Evolutionary conservation across 352 stramenopile species (phyloP).

Genomic region (Globisporangium splendens): DNA sequence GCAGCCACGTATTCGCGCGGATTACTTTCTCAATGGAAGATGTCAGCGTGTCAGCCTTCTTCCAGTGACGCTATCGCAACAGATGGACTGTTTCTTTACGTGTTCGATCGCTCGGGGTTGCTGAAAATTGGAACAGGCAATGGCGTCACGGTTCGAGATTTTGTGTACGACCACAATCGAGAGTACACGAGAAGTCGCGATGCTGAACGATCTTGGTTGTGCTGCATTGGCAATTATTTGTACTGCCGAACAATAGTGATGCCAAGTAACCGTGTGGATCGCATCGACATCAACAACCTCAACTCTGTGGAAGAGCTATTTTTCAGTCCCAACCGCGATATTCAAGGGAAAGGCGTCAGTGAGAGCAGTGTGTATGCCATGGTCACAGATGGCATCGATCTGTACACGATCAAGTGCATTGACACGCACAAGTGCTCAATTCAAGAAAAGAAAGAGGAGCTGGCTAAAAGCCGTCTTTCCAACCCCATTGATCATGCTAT

Average conservation of each 20-base stretch:
- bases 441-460: conserved; percentile 24
- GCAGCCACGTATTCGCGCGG: conserved; percentile 53
- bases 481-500: conserved; percentile 2
- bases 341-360: conserved; percentile 29
- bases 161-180: conserved; percentile 66
- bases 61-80: conserved; percentile 70
- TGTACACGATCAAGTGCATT: conserved; percentile 66
- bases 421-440: conserved; percentile 45
- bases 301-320: conserved; percentile 49
- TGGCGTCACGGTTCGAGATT: conserved; percentile 59
- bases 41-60: conserved; percentile 55
- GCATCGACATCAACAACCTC: conserved; percentile 42
- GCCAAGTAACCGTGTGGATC: conserved; percentile 58
- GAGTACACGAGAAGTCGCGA: conserved; percentile 52
- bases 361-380: conserved; percentile 72
- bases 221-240: conserved; percentile 49
- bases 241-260: conserved; percentile 79
- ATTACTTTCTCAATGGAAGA: conserved; percentile 62
- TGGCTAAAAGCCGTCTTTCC: conserved; percentile 11
- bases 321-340: conserved; percentile 37
- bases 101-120: conserved; percentile 57
- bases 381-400: conserved; percentile 51
- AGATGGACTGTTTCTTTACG: conserved; percentile 65
- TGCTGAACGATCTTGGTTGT: conserved; percentile 75
- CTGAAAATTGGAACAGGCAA: conserved; percentile 73